phyloP scores from a whole-genome alignment of 83 land plant genomes.

The Diphasiastrum complanatum region DNA sequence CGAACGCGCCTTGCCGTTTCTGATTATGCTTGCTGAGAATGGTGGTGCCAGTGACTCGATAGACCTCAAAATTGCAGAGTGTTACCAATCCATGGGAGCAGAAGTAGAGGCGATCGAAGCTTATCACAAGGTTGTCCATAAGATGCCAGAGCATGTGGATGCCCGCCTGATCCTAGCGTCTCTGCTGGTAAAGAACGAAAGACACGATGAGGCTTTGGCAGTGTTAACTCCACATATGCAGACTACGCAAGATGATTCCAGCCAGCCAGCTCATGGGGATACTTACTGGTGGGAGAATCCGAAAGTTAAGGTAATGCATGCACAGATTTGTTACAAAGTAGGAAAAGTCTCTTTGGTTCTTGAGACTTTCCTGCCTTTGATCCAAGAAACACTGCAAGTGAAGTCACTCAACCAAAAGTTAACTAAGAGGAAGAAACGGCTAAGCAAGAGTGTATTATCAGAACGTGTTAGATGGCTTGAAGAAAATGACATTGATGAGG shows the following conservation, averaged over 20 bases:
- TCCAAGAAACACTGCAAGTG: slow-evolving; percentile 51
- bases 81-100: slow-evolving; percentile 44
- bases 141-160: slow-evolving; percentile 49
- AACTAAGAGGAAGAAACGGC: slow-evolving; percentile 34
- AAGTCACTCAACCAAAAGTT: slow-evolving; percentile 40
- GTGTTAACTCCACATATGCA: slow-evolving; percentile 65
- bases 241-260: no score
- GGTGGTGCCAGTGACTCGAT: slow-evolving; percentile 23
- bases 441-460: slow-evolving; percentile 40
- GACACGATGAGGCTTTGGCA: slow-evolving; percentile 56
- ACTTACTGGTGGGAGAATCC: slow-evolving; percentile 84
- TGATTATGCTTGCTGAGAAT: slow-evolving; percentile 45
- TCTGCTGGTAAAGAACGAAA: slow-evolving; percentile 48
- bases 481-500: slow-evolving; percentile 38
- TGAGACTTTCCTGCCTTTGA: slow-evolving; percentile 44
- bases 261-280: no score
- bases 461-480: slow-evolving; percentile 60
- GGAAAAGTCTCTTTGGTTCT: slow-evolving; percentile 48
- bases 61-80: slow-evolving; percentile 61
- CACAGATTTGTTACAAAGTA: slow-evolving; percentile 46
- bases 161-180: slow-evolving; percentile 61
- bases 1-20: slow-evolving; percentile 58
- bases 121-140: slow-evolving; percentile 51
- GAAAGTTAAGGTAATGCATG: slow-evolving; percentile 47
- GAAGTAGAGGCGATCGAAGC: slow-evolving; percentile 48